Conservation (phyloP, 768 basidiomycete species). For the Leucosporidium yakuticum region DNA sequence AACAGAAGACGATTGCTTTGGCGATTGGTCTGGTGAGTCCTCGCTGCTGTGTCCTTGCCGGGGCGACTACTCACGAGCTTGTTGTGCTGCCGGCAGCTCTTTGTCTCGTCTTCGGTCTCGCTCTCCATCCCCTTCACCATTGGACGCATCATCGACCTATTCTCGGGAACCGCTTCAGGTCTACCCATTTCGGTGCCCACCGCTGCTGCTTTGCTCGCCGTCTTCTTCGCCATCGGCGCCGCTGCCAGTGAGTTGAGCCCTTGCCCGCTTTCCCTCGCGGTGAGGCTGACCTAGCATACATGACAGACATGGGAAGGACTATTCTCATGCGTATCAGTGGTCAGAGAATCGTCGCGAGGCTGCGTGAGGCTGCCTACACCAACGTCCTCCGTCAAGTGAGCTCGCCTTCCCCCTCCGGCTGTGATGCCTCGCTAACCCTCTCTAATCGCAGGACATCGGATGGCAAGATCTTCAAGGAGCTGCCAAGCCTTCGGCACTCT, state of each 20-base stretch:
- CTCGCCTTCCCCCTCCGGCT: not conserved
- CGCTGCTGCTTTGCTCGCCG: slow-evolving; percentile 66
- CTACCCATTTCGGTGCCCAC: slow-evolving; percentile 72
- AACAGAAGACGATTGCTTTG: slow-evolving; percentile 64
- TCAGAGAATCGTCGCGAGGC: slow-evolving; percentile 82
- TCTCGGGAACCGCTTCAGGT: slow-evolving; percentile 49
- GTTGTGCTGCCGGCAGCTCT: slow-evolving; percentile 48
- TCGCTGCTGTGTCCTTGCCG: not conserved
- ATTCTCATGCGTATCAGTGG: slow-evolving; percentile 50
- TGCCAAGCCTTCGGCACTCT: slow-evolving; percentile 4
- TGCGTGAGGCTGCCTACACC: slow-evolving; percentile 72
- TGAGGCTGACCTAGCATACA: slow-evolving; percentile 86
- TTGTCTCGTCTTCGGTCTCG: slow-evolving; percentile 82
- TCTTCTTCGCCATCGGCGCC: slow-evolving; percentile 80
- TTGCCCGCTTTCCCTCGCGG: slow-evolving; percentile 67
- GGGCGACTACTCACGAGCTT: not conserved
- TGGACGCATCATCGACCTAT: slow-evolving; percentile 90
- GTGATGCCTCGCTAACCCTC: not conserved
- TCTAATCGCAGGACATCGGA: slow-evolving; percentile 26
- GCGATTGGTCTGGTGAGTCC: slow-evolving; percentile 58
- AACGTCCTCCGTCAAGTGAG: slow-evolving; percentile 78
- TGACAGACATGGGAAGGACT: slow-evolving; percentile 54
- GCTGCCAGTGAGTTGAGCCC: slow-evolving; percentile 76
- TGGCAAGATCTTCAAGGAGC: slow-evolving; percentile 35
- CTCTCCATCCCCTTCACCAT: slow-evolving; percentile 91